These are phyloP conservation scores for Zygoascus hellenicus DNA, from an alignment of 1,139 yeast species.

Conservation along the genomic window DNA sequence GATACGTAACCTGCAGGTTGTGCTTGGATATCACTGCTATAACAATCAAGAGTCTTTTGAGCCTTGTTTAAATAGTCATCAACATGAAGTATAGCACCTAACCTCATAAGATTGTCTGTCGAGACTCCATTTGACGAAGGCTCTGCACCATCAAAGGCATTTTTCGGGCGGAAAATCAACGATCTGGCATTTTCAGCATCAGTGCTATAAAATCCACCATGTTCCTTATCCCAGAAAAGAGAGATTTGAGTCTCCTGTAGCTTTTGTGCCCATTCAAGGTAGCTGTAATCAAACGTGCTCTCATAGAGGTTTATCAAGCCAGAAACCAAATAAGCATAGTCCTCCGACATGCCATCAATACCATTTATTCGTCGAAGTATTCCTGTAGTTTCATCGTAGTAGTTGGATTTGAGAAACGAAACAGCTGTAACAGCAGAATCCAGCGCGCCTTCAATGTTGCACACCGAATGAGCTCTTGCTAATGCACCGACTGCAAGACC, in stretches of 20 bases:
- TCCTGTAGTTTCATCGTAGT: constrained; percentile 22
- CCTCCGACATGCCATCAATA: constrained; percentile 32
- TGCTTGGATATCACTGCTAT: constrained; percentile 29
- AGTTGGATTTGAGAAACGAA: constrained; percentile 21
- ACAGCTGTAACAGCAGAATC: constrained; percentile 30
- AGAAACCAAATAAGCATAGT: constrained; percentile 34
- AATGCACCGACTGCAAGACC: constrained; percentile 36
- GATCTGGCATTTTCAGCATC: constrained; percentile 13
- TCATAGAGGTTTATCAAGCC: constrained; percentile 36
- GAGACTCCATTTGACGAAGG: constrained; percentile 37
- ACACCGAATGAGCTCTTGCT: constrained; percentile 29
- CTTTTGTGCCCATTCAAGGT: constrained; percentile 30
- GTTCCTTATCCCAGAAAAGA: constrained; percentile 32
- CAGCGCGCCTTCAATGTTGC: constrained; percentile 21
- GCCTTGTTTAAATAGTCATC: constrained; percentile 25
- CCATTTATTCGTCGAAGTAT: constrained; percentile 21
- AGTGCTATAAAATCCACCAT: constrained; percentile 33
- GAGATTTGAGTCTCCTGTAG: constrained; percentile 33
- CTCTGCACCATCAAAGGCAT: constrained; percentile 35
- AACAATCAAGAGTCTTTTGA: constrained; percentile 25
- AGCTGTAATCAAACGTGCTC: constrained; percentile 29
- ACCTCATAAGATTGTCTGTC: constrained; percentile 29
- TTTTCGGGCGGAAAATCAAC: constrained; percentile 34
- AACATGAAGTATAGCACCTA: constrained; percentile 26
- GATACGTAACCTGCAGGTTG: constrained; percentile 33